Evolutionary conservation across 176 grass and related monocot genomes (phyloP).

Genomic region (Carex parvula): DNA sequence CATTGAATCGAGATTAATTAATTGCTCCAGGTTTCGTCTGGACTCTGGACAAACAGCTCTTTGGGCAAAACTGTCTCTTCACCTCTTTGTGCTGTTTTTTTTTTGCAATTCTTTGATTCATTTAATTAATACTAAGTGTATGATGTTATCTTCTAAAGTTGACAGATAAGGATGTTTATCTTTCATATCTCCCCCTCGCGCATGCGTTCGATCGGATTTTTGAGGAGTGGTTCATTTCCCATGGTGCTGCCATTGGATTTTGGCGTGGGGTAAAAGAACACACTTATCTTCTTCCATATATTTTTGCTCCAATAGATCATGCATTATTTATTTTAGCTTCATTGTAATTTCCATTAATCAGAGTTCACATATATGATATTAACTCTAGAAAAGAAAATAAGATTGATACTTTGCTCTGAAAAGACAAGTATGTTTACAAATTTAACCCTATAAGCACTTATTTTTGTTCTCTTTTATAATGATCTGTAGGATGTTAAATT

Average conservation of each 20-base stretch:
- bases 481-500: slow-evolving; percentile 74
- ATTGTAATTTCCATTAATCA: slow-evolving; percentile 1
- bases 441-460: neutral
- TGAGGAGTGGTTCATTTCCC: slow-evolving; percentile 81
- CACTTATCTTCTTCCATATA: slow-evolving; percentile 17
- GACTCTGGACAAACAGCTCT: neutral
- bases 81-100: neutral
- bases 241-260: slow-evolving; percentile 76
- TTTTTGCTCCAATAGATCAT: slow-evolving; percentile 5
- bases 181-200: slow-evolving; percentile 95
- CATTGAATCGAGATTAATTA: neutral
- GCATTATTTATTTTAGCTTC: neutral
- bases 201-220: slow-evolving; percentile 90
- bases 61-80: neutral
- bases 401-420: neutral
- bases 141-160: slow-evolving; percentile 37
- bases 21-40: neutral
- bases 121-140: neutral
- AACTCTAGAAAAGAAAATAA: neutral
- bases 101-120: neutral
- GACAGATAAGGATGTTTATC: slow-evolving; percentile 59
- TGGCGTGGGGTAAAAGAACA: slow-evolving; percentile 72
- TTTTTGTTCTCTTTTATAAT: neutral
- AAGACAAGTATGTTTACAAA: neutral
- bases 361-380: neutral